Base-by-base conservation (phyloP, 345 rosid genomes). In the Eucalyptus fibrosa region DNA sequence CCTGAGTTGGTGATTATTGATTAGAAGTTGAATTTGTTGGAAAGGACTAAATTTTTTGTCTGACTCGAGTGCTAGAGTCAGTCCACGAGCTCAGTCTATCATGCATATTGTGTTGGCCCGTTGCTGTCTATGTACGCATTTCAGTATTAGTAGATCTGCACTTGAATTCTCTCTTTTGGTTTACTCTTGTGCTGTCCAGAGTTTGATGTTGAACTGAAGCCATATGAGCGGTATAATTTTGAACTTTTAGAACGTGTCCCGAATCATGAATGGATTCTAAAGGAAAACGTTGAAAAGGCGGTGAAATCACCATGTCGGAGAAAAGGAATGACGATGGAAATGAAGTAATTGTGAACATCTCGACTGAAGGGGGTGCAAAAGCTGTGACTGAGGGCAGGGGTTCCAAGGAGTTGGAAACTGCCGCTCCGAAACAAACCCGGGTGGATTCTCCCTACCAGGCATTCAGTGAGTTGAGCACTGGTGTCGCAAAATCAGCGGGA, bases 341-440 rank as follows among this genome's bases (percentile, higher is more conserved):
- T 87, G 96, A 96, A 50, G 96, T 94, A 87, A 92, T 94, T 37
- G 92, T 96, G 88, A 91, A 93, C 85, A 93, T 96, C 89, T 87
- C 96, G 65, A 88, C 90, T 45, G 95, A 92, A 72, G 94, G 89
- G 90, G 91, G 81, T 44, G 88, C 90, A 4, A 90, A 90, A 72
- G 90, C 87, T 21, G 50, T 5, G 18, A 59, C 60, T 44, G 88
- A 56, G 86, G 59, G 50, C 62, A 81, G 44, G n/a, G 56, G 89
- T 65, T 89, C 92, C 42, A 37, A 34, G 45, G 82, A 19, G 24
- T 72, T 72, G 82, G 82, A 72, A 72, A 72, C 82, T 72, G 82
- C 45, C 8, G 15, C 26, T 11, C 26, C 44, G 2, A 72, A 37
- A 72, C 82, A 72, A 37, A 72, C 82, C 13, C 26, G 3, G 82